Evolutionary conservation across 2,329 filamentous ascomycete species (phyloP).

Genomic region (Colletotrichum chlorophyti): DNA sequence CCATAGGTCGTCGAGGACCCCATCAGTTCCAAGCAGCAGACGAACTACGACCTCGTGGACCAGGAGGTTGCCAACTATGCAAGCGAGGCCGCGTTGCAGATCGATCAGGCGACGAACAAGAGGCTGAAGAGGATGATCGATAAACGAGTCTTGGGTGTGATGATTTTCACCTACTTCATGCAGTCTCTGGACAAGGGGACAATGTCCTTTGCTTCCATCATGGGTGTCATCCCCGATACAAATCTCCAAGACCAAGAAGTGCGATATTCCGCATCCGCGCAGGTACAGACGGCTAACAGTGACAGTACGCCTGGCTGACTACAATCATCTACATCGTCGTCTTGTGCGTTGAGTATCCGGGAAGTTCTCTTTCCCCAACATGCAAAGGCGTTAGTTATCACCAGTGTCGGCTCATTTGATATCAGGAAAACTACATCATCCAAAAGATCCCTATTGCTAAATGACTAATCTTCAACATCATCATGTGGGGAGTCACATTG

Average conservation of each 20-base stretch:
- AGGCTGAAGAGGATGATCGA: constrained; percentile 56
- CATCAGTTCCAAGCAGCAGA: constrained; percentile 10
- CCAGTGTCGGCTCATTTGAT: neutral
- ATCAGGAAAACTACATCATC: constrained; percentile 36
- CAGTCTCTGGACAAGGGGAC: constrained; percentile 43
- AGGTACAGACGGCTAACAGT: too few relatives aligned
- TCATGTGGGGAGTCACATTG: constrained; percentile 50
- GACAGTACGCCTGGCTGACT: constrained; percentile 41
- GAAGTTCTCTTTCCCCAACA: constrained; percentile 31
- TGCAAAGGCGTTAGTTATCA: neutral
- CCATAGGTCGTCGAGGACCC: constrained; percentile 5
- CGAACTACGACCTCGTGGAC: constrained; percentile 16
- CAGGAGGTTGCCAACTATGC: constrained; percentile 19
- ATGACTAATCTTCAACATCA: constrained; percentile 44
- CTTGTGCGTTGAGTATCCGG: constrained; percentile 48
- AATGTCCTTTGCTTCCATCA: constrained; percentile 35
- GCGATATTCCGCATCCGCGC: neutral
- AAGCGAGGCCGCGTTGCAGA: constrained; percentile 38
- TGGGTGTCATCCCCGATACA: constrained; percentile 34
- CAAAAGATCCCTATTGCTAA: constrained; percentile 47
- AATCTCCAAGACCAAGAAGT: constrained; percentile 41
- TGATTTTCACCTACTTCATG: constrained; percentile 56
- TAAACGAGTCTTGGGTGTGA: constrained; percentile 55
- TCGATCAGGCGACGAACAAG: constrained; percentile 58
- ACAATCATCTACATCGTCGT: constrained; percentile 50